Evolutionary conservation across 2,329 filamentous ascomycete genomes (phyloP).

Genomic region (Colletotrichum trifolii): DNA sequence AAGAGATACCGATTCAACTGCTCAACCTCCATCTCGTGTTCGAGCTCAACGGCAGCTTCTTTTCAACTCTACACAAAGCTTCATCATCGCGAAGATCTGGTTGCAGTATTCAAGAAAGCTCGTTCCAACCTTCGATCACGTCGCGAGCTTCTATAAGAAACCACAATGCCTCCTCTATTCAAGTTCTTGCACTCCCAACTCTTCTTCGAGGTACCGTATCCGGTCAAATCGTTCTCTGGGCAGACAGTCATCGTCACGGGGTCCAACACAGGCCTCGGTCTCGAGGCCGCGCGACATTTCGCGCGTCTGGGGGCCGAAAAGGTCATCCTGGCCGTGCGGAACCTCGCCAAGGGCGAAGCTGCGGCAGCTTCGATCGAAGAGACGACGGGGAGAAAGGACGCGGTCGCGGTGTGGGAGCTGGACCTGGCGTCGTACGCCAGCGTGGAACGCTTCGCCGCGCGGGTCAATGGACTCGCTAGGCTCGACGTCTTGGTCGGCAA

Average conservation of each 20-base stretch:
- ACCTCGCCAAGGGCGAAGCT: conserved; percentile 49
- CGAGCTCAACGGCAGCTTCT: too few species aligned
- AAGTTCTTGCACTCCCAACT: conserved; percentile 7
- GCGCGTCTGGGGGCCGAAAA: conserved; percentile 42
- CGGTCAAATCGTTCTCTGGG: neutral
- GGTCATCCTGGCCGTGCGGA: conserved; percentile 57
- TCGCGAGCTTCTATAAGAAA: neutral
- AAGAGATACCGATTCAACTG: too few species aligned
- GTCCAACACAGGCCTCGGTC: conserved; percentile 21
- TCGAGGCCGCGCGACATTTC: conserved; percentile 18
- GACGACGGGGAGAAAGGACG: conserved; percentile 37
- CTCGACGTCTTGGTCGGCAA: conserved; percentile 54
- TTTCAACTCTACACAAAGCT: too few species aligned
- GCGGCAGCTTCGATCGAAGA: conserved; percentile 50
- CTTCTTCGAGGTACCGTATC: neutral
- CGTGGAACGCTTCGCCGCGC: conserved; percentile 49
- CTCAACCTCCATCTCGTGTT: too few species aligned
- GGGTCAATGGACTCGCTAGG: conserved; percentile 44
- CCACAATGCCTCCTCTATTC: neutral
- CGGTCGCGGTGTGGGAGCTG: conserved; percentile 55
- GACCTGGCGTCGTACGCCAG: conserved; percentile 54
- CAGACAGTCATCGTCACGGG: conserved; percentile 30
- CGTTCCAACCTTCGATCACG: neutral
- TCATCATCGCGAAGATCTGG: too few species aligned
- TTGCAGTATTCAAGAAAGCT: too few species aligned